These are phyloP conservation scores for Pseudocercospora ulei DNA, from an alignment of 2,329 filamentous ascomycete species.

Conservation along the genomic window DNA sequence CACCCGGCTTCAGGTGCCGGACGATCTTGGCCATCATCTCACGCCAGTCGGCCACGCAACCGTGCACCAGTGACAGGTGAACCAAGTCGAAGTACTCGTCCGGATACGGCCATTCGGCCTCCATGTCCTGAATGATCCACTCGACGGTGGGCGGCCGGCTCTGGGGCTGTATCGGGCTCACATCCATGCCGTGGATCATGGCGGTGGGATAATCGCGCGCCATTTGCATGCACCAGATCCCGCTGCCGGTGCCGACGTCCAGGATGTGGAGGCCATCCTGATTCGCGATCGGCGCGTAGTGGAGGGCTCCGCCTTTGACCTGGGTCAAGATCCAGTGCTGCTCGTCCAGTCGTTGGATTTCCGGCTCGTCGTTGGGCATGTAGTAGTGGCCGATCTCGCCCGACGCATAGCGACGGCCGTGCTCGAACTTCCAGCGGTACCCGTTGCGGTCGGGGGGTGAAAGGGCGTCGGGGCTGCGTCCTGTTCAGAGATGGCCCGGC, in stretches of 20 bases:
- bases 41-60: conserved; percentile 21
- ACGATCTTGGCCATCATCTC: conserved; percentile 20
- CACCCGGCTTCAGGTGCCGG: conserved; percentile 27
- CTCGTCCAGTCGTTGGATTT: conserved; percentile 25
- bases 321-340: conserved; percentile 24
- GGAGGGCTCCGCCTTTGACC: conserved; percentile 18
- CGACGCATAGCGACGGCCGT: conserved; percentile 25
- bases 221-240: conserved; percentile 25
- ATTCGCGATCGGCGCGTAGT: conserved; percentile 17
- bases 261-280: conserved; percentile 15
- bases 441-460: conserved; percentile 1
- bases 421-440: conserved; percentile 20
- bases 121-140: conserved; percentile 23
- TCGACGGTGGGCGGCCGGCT: conserved; percentile 23
- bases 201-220: conserved; percentile 24
- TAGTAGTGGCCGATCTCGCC: conserved; percentile 23
- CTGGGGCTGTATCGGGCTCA: conserved; percentile 23
- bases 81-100: conserved; percentile 24
- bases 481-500: neutral
- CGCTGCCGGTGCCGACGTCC: conserved; percentile 25
- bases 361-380: conserved; percentile 25
- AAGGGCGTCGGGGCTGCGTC: conserved; percentile 4
- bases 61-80: conserved; percentile 26
- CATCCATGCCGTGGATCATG: conserved; percentile 23
- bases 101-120: conserved; percentile 21